Base-by-base conservation (phyloP, 306 rosid species). In the Glycyrrhiza uralensis region DNA sequence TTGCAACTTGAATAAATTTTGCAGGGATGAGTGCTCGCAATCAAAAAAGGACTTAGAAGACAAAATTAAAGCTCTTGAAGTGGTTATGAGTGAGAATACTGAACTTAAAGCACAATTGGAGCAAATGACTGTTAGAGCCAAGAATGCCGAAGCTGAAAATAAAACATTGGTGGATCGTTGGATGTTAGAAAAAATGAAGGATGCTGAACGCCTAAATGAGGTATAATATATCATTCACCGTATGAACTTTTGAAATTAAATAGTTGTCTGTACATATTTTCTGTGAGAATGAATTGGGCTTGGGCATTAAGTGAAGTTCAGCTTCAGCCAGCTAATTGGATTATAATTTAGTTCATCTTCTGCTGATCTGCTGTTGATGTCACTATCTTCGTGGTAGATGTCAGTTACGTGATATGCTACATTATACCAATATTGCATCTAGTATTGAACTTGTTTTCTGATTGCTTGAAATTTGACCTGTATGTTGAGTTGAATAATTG, bases 141-240 rank as follows among this genome's bases (percentile, higher is more conserved):
- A 76, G 76, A 89, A 86, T 65, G 90, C 95, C 10, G 96, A 91
- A 77, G 85, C 88, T 62, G 97, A 94, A 79, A 89, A 82, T 78
- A 91, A 87, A 86, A 86, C 88, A 90, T 85, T 94, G 76, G 75
- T 91, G 63, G 96, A 94, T 24, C 90, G 96, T 68, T 89, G 92
- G 96, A 89, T 91, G 97, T 83, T 94, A 76, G 93, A 89, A 80
- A 94, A 94, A 82, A 94, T 94, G 96, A 87, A 91, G 88, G 96
- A 94, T 24, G 99, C 99, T 11, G 97, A 94, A 69, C 99, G 96
- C 71, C 88, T 94, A 18, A 94, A 94, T 50, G 99, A 91, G 99
- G 99, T 94, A 79, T 4, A 28, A 30, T 22, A 35, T 41, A 13
- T 65, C 64, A 35, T 59, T 58, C 55, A 35, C 54, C 24, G 22